Percentiles rank a stretch among this genome's conserved stretches.
Conservation (phyloP, 2,329 filamentous ascomycete genomes). For the Anthostomella pinea region DNA sequence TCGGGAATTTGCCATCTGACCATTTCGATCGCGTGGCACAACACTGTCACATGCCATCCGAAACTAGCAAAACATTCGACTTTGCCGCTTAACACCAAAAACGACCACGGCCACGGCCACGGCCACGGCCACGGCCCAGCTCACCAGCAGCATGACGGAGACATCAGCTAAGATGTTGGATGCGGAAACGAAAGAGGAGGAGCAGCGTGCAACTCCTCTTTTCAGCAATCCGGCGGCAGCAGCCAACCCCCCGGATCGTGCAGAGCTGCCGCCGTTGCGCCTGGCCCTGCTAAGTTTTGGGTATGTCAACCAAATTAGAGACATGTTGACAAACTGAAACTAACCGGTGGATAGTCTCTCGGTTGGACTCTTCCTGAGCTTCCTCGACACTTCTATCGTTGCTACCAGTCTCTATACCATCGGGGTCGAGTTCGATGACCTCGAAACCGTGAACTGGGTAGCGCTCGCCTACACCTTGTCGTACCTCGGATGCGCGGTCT, state of each 20-base stretch:
- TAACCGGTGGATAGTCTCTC: slow-evolving; percentile 38
- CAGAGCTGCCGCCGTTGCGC: slow-evolving; percentile 19
- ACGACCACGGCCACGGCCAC: no score
- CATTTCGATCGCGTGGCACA: no score
- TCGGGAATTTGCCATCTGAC: no score
- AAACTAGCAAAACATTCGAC: no score
- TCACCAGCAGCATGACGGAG: no score
- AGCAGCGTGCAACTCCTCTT: no score
- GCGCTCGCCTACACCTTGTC: slow-evolving; percentile 54
- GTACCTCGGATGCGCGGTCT: slow-evolving; percentile 55
- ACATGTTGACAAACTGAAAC: not conserved
- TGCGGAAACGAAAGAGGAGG: no score
- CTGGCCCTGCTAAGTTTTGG: slow-evolving; percentile 21
- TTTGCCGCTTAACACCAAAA: no score
- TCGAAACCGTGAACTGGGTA: slow-evolving; percentile 50
- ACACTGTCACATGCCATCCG: no score
- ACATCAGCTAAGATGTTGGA: no score
- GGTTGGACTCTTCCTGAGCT: slow-evolving; percentile 54
- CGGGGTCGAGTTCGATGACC: slow-evolving; percentile 46
- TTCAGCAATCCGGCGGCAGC: no score
- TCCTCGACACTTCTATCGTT: slow-evolving; percentile 59
- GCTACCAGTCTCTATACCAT: slow-evolving; percentile 58
- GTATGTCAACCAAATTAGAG: slow-evolving; percentile 11
- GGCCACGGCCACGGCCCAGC: no score
- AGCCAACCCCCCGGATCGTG: slow-evolving; percentile 3